Evolutionary conservation across 2,329 filamentous ascomycete genomes (phyloP).

Genomic region (Zymoseptoria passerinii): DNA sequence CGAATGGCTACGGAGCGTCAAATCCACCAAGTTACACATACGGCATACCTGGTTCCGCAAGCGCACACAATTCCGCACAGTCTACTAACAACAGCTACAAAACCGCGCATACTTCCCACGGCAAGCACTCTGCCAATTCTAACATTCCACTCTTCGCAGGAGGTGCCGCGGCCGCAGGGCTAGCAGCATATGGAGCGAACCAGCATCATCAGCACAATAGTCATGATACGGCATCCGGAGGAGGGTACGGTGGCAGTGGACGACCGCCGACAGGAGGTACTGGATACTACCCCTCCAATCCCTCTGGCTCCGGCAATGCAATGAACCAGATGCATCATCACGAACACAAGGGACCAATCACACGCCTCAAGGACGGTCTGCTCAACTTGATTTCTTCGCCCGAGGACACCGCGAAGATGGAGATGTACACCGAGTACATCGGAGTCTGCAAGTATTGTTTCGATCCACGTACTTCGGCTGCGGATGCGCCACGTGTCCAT

Average conservation of each 20-base stretch:
- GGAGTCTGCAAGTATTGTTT: slow-evolving; percentile 59
- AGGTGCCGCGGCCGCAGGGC: slow-evolving; percentile 37
- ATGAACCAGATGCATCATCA: slow-evolving; percentile 30
- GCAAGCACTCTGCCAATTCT: slow-evolving; percentile 38
- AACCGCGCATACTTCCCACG: slow-evolving; percentile 22
- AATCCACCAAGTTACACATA: slow-evolving; percentile 1
- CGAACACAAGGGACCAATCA: slow-evolving; percentile 49
- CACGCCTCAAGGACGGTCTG: slow-evolving; percentile 52
- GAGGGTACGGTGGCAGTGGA: slow-evolving; percentile 11
- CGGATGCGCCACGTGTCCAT: slow-evolving; percentile 54
- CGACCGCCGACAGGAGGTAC: slow-evolving; percentile 4
- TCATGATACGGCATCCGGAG: slow-evolving; percentile 10
- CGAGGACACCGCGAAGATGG: slow-evolving; percentile 57
- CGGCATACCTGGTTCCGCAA: not conserved
- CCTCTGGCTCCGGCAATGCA: slow-evolving; percentile 7
- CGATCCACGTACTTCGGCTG: slow-evolving; percentile 48
- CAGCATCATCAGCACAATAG: slow-evolving; percentile 30
- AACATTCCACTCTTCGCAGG: slow-evolving; percentile 39
- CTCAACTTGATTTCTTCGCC: slow-evolving; percentile 31
- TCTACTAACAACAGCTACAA: slow-evolving; percentile 5
- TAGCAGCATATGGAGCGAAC: slow-evolving; percentile 35
- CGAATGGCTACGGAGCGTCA: slow-evolving; percentile 4
- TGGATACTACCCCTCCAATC: slow-evolving; percentile 10
- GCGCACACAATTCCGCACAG: not conserved
- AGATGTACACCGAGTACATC: slow-evolving; percentile 60